Conservation (phyloP, 306 rosid species). For the Cyamopsis tetragonoloba region DNA sequence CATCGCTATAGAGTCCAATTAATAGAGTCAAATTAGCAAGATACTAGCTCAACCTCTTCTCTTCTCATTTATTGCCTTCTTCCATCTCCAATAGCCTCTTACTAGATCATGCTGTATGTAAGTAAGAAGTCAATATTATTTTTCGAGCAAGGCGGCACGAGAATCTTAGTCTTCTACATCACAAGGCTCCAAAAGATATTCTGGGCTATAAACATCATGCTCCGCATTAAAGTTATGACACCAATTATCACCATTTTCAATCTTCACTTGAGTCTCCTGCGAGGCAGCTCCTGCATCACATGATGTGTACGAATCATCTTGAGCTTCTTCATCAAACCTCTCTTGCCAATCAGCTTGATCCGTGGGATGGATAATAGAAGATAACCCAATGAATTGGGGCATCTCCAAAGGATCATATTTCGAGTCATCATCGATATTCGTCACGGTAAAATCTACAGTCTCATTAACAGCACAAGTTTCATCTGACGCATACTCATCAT, state of each 20-base stretch:
- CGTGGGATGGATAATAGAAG: slow-evolving; percentile 18
- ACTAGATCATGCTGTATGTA: slow-evolving; percentile 77
- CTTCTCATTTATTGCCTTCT: slow-evolving; percentile 56
- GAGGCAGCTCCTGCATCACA: slow-evolving; percentile 34
- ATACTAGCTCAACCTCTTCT: neutral
- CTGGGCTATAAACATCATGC: slow-evolving; percentile 44
- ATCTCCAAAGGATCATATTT: slow-evolving; percentile 18
- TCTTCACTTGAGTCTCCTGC: slow-evolving; percentile 39
- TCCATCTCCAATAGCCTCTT: slow-evolving; percentile 81
- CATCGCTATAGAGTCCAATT: too few species aligned
- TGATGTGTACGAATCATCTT: slow-evolving; percentile 56
- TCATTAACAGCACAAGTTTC: too few species aligned
- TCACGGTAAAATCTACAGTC: slow-evolving; percentile 10
- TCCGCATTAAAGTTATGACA: slow-evolving; percentile 37
- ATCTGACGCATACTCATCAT: slow-evolving; percentile 37
- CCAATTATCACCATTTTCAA: slow-evolving; percentile 50
- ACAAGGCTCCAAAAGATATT: slow-evolving; percentile 62
- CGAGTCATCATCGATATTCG: slow-evolving; percentile 26
- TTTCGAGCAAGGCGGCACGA: slow-evolving; percentile 53
- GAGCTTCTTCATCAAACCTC: slow-evolving; percentile 43
- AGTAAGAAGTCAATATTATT: slow-evolving; percentile 70
- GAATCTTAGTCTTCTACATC: slow-evolving; percentile 66
- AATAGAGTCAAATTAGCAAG: too few species aligned
- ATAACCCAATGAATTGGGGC: slow-evolving; percentile 20
- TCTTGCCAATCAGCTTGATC: slow-evolving; percentile 36